phyloP scores from a whole-genome alignment of 768 basidiomycete species.

The Kondoa malvinella region DNA sequence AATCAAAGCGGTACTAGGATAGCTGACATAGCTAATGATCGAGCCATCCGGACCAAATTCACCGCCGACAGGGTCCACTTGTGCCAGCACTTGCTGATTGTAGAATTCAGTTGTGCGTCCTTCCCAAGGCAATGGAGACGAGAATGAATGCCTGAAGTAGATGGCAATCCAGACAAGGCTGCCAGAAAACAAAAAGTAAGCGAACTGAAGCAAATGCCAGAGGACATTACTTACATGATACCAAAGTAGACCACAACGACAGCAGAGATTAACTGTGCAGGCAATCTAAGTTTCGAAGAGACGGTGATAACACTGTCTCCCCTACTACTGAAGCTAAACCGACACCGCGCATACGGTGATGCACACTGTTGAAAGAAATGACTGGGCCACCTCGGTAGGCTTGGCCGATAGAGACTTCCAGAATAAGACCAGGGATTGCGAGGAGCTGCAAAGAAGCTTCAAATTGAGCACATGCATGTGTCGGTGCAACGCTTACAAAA shows the following conservation, averaged over 20 bases:
- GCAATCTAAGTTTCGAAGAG: too few species aligned
- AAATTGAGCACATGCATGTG: too few species aligned
- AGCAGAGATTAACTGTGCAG: conserved; percentile 10
- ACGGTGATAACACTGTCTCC: too few species aligned
- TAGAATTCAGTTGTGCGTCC: conserved; percentile 17
- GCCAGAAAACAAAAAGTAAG: conserved; percentile 17
- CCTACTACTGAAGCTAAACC: conserved; percentile 16
- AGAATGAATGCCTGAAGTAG: conserved; percentile 14
- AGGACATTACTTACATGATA: too few species aligned
- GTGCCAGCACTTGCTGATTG: conserved; percentile 15
- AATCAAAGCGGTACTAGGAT: conserved; percentile 10
- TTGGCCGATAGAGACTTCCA: conserved; percentile 18
- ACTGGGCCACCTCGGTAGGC: conserved; percentile 17
- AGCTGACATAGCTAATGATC: conserved; percentile 4
- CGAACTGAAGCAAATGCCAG: too few species aligned
- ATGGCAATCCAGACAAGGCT: conserved; percentile 19
- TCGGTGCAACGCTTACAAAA: too few species aligned
- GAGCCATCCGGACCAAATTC: not conserved
- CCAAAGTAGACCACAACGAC: too few species aligned
- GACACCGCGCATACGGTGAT: conserved; percentile 12
- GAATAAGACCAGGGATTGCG: conserved; percentile 17
- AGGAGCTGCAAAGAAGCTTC: too few species aligned
- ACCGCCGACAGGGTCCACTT: conserved; percentile 8
- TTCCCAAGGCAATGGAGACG: conserved; percentile 14
- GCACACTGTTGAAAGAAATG: conserved; percentile 19